These are phyloP conservation scores for Hibiscus syriacus DNA, from an alignment of 345 rosid species.

Conservation along the genomic window DNA sequence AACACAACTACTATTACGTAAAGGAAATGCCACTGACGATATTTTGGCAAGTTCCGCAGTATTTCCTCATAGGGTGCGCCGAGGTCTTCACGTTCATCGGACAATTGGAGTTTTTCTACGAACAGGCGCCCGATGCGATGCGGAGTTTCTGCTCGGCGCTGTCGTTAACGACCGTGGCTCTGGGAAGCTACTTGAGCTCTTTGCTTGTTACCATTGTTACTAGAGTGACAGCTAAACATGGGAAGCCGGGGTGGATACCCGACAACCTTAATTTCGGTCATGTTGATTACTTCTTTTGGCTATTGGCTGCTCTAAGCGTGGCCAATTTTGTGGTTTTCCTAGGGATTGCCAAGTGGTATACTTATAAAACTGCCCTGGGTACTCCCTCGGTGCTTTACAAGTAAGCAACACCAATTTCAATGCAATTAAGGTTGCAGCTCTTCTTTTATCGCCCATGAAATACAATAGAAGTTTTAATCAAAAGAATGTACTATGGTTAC, in stretches of 20 bases:
- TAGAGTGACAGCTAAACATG: constrained; percentile 1
- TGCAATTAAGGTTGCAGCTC: neutral
- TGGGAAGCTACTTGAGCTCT: constrained; percentile 20
- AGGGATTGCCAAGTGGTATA: neutral
- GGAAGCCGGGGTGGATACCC: constrained; percentile 15
- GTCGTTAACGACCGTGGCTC: constrained; percentile 10
- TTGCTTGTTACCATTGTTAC: constrained; percentile 17
- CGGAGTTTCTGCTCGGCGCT: constrained; percentile 42
- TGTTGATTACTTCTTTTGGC: constrained; percentile 21
- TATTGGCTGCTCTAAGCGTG: constrained; percentile 15
- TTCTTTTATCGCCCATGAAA: neutral
- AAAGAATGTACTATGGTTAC: no score
- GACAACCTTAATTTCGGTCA: constrained; percentile 19
- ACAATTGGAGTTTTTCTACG: constrained; percentile 42
- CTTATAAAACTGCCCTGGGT: neutral
- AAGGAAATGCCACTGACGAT: constrained; percentile 27
- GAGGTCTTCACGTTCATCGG: constrained; percentile 43
- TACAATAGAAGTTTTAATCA: no score
- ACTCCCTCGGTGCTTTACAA: neutral
- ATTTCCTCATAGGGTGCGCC: constrained; percentile 43
- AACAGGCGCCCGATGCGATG: constrained; percentile 50
- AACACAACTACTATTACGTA: neutral
- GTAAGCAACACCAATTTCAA: neutral
- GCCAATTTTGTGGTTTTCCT: constrained; percentile 6
- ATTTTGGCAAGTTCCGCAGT: constrained; percentile 47